Evolutionary conservation across 2,329 filamentous ascomycete genomes (phyloP), one percentile per base, ranked within the genome.

Genomic region (Penicillium hordei): DNA sequence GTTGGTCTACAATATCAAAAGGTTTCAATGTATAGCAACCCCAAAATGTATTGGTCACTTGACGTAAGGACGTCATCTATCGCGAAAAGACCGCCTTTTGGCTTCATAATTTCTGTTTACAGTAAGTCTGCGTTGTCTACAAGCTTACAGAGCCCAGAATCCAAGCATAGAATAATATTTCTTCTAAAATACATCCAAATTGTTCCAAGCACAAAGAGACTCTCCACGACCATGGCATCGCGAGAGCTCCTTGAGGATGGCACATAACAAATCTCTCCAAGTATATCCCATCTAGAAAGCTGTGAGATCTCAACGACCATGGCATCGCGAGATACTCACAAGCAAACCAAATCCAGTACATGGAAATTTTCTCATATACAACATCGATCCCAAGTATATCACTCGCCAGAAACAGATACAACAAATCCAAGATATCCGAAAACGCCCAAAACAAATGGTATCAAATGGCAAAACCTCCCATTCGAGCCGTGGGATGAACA

Each of bases 401-500:
- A 15, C n/a, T 34, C 19, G 6, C 8, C 12, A 21, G 4, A 17
- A 23, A 33, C 15, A 45, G 19, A 48, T 13, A 13, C 5, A 42
- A 38, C 9, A 34, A 38, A 36, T 49, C 27, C 23, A 9, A 42
- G 9, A 56, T 38, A 9, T 34, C 34, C 25, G 27, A n/a, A 19
- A 13, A 34, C 23, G 21, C 38, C 23, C n/a, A 36, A 29, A 27
- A 21, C 34, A 44, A 2, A 55, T 53, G 13, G 3, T 39, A 29
- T 33, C 5, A 42, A 42, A 34, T 46, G 21, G n/a, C 33, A 23
- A n/a, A n/a, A 62, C 63, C 65, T 51, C 60, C 55, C 65, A 67
- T 68, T 68, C 49, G 61, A 55, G 65, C 59, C 52, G 39, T 54
- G 43, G 43, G 48, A 34, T 57, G 55, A 43, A 31, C 8, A 25